These are phyloP conservation scores for Blastobotrys illinoisensis DNA, from an alignment of 1,139 yeast genomes.

Conservation along the genomic window DNA sequence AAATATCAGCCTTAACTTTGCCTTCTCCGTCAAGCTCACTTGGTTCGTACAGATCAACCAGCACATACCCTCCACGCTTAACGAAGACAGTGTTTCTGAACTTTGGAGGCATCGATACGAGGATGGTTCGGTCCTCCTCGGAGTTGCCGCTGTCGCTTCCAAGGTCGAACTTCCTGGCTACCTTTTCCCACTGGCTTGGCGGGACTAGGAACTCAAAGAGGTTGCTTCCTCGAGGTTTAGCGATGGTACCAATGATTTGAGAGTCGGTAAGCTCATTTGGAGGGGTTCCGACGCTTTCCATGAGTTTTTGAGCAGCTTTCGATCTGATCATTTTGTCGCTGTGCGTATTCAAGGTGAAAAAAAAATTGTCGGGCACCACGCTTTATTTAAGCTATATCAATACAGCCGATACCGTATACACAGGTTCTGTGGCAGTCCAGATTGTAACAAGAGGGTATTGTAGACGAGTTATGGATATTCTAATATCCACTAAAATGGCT, in stretches of 20 bases:
- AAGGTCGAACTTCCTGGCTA: conserved; percentile 5
- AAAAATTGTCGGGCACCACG: background rate
- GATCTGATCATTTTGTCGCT: conserved; percentile 19
- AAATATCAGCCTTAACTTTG: conserved; percentile 33
- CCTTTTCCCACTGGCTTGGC: conserved; percentile 17
- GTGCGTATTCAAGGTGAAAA: background rate
- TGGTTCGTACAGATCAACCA: conserved; percentile 26
- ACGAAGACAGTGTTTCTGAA: conserved; percentile 36
- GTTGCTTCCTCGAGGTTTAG: conserved; percentile 31
- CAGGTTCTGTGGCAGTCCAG: too few species aligned
- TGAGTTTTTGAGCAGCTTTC: conserved; percentile 23
- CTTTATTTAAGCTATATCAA: background rate
- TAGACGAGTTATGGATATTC: too few species aligned
- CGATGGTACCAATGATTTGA: conserved; percentile 31
- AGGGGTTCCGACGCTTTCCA: conserved; percentile 28
- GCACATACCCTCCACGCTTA: conserved; percentile 35
- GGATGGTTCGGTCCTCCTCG: conserved; percentile 15
- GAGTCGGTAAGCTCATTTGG: conserved; percentile 27
- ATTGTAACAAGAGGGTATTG: too few species aligned
- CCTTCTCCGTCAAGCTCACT: conserved; percentile 15
- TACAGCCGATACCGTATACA: too few species aligned
- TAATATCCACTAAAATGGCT: too few species aligned
- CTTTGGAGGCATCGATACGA: conserved; percentile 34
- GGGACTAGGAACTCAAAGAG: conserved; percentile 31
- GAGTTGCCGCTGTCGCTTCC: conserved; percentile 8